These are phyloP conservation scores for Lactarius sp. DNA, from an alignment of 768 basidiomycete genomes.

Conservation along the genomic window DNA sequence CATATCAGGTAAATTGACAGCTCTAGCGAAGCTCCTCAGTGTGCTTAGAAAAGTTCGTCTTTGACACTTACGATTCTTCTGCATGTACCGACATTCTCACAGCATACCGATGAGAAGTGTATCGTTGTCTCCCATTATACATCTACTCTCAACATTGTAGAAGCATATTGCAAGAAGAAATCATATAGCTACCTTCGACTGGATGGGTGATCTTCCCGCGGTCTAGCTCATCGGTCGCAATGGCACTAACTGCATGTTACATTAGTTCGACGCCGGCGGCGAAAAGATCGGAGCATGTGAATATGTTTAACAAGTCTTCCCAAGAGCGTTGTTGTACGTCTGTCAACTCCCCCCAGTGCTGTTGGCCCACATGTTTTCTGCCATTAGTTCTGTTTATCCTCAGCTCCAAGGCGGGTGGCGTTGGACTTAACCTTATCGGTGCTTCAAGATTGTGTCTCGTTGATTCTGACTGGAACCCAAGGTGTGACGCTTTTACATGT, in stretches of 20 bases:
- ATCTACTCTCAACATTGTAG: slow-evolving; percentile 86
- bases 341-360: neutral
- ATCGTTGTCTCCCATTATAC: slow-evolving; percentile 97
- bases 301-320: slow-evolving; percentile 76
- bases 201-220: slow-evolving; percentile 59
- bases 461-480: slow-evolving; percentile 95
- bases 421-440: slow-evolving; percentile 90
- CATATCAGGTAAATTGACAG: slow-evolving; percentile 64
- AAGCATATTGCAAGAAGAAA: slow-evolving; percentile 74
- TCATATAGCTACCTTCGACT: slow-evolving; percentile 77
- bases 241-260: slow-evolving; percentile 9
- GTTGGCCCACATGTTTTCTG: neutral
- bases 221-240: neutral
- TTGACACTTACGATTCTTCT: neutral
- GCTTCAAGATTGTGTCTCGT: slow-evolving; percentile 83
- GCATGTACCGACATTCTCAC: neutral
- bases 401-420: slow-evolving; percentile 93
- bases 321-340: slow-evolving; percentile 66
- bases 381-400: slow-evolving; percentile 78
- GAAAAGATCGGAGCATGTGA: slow-evolving; percentile 84
- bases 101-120: slow-evolving; percentile 89
- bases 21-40: slow-evolving; percentile 59
- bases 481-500: slow-evolving; percentile 37
- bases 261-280: slow-evolving; percentile 65
- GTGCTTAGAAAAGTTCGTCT: slow-evolving; percentile 49